Conservation (phyloP, 139 green algal species). For the Micractinium conductrix region DNA sequence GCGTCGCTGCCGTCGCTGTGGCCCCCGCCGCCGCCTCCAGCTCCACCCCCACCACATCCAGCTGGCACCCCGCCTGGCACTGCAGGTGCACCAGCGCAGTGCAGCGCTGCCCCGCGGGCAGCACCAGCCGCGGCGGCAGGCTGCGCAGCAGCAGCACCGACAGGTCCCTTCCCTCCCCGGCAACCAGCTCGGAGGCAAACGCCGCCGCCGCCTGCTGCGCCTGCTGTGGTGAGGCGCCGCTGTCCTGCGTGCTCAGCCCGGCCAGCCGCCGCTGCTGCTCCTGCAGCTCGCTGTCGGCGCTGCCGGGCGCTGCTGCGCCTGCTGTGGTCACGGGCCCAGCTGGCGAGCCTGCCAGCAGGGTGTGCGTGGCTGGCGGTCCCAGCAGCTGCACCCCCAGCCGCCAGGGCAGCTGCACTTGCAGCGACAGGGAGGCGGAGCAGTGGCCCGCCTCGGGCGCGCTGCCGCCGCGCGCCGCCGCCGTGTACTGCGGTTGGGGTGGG, state of each 20-base stretch:
- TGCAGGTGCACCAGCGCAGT: constrained; percentile 20
- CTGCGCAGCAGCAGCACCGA: neutral
- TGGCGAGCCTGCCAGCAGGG: constrained; percentile 5
- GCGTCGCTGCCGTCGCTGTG: neutral
- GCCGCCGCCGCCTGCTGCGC: neutral
- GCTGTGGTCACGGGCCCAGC: too few species aligned
- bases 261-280: constrained; percentile 26
- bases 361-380: constrained; percentile 27
- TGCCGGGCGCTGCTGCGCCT: neutral
- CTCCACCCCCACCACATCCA: constrained; percentile 13
- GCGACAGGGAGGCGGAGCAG: neutral
- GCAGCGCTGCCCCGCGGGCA: constrained; percentile 34
- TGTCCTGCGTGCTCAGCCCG: neutral
- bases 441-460: constrained; percentile 5
- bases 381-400: constrained; percentile 20
- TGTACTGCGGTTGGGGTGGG: constrained; percentile 2
- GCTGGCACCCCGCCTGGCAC: neutral
- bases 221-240: neutral
- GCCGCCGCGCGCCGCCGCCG: neutral
- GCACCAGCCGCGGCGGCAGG: constrained; percentile 15
- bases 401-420: constrained; percentile 28
- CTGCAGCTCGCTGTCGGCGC: neutral
- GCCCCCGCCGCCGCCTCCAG: neutral
- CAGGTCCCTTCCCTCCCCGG: neutral
- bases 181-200: neutral